phyloP scores from a whole-genome alignment of 768 basidiomycete genomes.

The Lentinula detonsa region DNA sequence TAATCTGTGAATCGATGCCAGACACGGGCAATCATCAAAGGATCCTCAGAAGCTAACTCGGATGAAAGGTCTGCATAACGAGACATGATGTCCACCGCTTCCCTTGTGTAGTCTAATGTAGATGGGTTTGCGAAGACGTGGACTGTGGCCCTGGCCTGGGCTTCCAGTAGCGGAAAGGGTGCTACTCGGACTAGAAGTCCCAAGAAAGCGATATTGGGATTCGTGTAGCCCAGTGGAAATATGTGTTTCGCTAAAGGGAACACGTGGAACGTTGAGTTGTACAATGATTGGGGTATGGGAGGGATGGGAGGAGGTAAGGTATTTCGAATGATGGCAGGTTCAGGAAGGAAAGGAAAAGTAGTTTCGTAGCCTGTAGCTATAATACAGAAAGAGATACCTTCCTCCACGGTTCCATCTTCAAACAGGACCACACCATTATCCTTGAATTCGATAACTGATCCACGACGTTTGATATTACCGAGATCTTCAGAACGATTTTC shows the following conservation, averaged over 20 bases:
- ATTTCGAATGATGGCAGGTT: constrained; percentile 22
- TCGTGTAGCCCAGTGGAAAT: constrained; percentile 47
- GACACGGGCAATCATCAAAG: constrained; percentile 36
- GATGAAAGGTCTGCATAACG: constrained; percentile 37
- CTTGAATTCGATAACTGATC: constrained; percentile 35
- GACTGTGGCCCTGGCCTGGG: constrained; percentile 62
- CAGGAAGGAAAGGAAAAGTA: constrained; percentile 56
- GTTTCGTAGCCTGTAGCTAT: constrained; percentile 74
- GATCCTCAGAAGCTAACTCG: constrained; percentile 21
- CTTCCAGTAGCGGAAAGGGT: constrained; percentile 76
- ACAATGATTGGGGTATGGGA: constrained; percentile 42
- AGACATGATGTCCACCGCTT: constrained; percentile 41
- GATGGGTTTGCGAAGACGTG: constrained; percentile 47
- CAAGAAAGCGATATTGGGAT: constrained; percentile 46
- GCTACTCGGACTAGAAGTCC: constrained; percentile 53
- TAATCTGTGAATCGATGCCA: constrained; percentile 49
- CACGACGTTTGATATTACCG: constrained; percentile 32
- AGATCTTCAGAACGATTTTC: constrained; percentile 24
- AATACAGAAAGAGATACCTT: constrained; percentile 54
- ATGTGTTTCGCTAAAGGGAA: constrained; percentile 70
- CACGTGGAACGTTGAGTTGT: constrained; percentile 60
- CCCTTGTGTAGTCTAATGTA: constrained; percentile 40
- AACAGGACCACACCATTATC: constrained; percentile 44
- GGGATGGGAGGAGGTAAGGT: constrained; percentile 38
- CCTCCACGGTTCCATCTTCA: constrained; percentile 51